Evolutionary conservation across 2,329 filamentous ascomycete genomes (phyloP), one percentile per base, ranked within the genome.

Genomic region (Alternaria incomplexa): DNA sequence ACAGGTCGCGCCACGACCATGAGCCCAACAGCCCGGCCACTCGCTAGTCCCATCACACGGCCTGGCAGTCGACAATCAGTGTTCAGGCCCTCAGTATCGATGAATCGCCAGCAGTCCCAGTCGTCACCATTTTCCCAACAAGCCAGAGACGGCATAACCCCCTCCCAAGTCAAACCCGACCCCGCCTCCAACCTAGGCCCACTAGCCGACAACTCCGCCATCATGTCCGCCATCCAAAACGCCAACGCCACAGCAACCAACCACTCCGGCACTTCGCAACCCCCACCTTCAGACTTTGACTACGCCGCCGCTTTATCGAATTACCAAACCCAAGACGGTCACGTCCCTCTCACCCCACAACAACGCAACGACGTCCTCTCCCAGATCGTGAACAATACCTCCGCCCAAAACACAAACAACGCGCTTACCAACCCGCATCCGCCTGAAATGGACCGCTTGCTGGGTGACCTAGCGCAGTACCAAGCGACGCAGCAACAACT

Each of bases 401-500:
- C 83, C 23, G 68, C 77, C 0, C 70, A 77, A 12, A 77, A 80
- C 11, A 75, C 77, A 4, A 88, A 88, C 74, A 89, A 88, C 66
- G 87, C 87, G 3, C 80, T 89, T 11, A 82, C 86, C 47, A 85
- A 84, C 15, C 86, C 87, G 4, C 83, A 80, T 12, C 77, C 87
- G 0, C 86, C 87, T 1, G 80, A 83, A 2, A 85, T 87, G 80
- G 84, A 84, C 1, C 81, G 82, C n/a, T 81, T 93, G 20, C 84
- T 87, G 78, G 85, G 86, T 1, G 82, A 83, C 13, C 81, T 93
- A 20, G 84, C 87, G 54, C 85, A 89, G 43, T 87, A 96, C 65
- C 87, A 85, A 48, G 87, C 87, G 63, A 94, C 91, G 5, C 86
- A 91, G 64, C 85, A 90, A 13, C 91, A 97, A 65, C 87, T 97